Conservation (phyloP, 345 rosid genomes). For the Eucalyptus tenuipes region DNA sequence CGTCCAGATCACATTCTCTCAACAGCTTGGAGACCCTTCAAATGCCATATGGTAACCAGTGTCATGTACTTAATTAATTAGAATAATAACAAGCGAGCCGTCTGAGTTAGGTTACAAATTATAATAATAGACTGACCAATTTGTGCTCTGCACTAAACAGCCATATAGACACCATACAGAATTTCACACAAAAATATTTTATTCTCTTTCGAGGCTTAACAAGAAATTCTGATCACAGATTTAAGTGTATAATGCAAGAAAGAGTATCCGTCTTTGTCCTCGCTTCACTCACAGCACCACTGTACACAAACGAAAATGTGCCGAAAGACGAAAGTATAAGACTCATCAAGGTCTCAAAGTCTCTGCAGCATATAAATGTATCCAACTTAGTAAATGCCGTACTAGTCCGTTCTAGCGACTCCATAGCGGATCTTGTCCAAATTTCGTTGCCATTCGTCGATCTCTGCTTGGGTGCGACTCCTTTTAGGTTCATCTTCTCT, state of each 20-base stretch:
- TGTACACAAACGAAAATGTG: not conserved
- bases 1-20: not conserved
- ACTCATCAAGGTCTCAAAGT: not conserved
- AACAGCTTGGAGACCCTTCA: not conserved
- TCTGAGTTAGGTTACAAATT: not conserved
- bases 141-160: not conserved
- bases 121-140: not conserved
- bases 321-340: not conserved
- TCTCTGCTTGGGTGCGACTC: conserved; percentile 8
- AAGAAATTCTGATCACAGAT: not conserved
- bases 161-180: not conserved
- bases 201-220: fast-evolving
- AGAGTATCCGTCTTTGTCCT: not conserved
- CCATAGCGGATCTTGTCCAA: conserved; percentile 4
- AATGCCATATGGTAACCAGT: not conserved
- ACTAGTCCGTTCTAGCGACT: not conserved
- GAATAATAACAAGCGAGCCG: not conserved
- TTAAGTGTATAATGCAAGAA: not conserved
- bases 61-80: not conserved
- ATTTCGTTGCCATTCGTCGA: conserved; percentile 6
- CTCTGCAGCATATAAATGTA: not conserved
- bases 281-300: fast-evolving
- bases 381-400: fast-evolving
- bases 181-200: not conserved
- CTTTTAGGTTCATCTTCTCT: conserved; percentile 5